Percentiles rank a stretch among this genome's conserved stretches.
Conservation (phyloP, 1,139 yeast species). For the Debaryomyces psychrophilus region DNA sequence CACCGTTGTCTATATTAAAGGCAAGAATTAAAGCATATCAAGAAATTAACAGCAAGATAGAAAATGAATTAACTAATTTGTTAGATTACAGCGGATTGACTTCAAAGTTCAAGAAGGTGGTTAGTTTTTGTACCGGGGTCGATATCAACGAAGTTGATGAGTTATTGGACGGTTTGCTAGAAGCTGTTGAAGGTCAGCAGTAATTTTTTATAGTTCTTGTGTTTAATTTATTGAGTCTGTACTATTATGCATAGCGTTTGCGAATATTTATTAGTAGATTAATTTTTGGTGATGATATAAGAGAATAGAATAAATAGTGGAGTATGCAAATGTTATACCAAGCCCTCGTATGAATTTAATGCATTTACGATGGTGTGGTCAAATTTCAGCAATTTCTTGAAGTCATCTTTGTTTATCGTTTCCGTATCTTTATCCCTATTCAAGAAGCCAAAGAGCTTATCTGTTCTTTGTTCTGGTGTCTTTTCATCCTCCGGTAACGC, state of each 20-base stretch:
- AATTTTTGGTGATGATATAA: constrained; percentile 1
- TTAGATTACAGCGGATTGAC: constrained; percentile 66
- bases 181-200: constrained; percentile 77
- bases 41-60: constrained; percentile 32
- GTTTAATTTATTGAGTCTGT: constrained; percentile 8
- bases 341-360: constrained; percentile 75
- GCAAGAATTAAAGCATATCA: constrained; percentile 84
- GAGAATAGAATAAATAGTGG: background rate
- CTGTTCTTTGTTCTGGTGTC: constrained; percentile 87
- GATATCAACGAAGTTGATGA: constrained; percentile 75
- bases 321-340: constrained; percentile 49
- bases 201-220: constrained; percentile 10
- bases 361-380: constrained; percentile 86
- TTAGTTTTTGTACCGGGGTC: constrained; percentile 88
- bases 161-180: constrained; percentile 79
- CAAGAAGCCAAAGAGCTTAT: constrained; percentile 74
- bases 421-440: constrained; percentile 71
- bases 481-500: constrained; percentile 87
- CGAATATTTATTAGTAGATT: constrained; percentile 1
- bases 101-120: constrained; percentile 83
- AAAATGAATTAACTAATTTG: constrained; percentile 57
- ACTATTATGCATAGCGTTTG: constrained; percentile 7
- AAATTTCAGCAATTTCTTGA: constrained; percentile 74
- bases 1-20: constrained; percentile 63
- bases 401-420: constrained; percentile 73